These are phyloP conservation scores for Coccomyxa sp. DNA, from an alignment of 139 green algal genomes.

Conservation along the genomic window DNA sequence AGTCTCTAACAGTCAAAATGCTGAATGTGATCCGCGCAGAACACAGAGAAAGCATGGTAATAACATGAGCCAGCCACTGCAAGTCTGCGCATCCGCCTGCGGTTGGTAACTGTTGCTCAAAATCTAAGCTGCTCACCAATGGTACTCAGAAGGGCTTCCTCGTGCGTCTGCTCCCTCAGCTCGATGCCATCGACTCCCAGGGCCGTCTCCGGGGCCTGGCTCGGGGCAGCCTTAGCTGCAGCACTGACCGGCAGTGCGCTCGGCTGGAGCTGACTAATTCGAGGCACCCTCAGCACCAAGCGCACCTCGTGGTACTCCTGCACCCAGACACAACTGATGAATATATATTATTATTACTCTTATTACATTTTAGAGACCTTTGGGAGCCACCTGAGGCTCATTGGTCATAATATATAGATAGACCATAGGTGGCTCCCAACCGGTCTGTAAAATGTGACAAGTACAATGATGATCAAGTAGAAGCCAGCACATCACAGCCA, in stretches of 20 bases:
- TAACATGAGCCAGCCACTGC: no score
- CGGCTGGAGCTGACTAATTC: background rate
- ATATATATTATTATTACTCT: no score
- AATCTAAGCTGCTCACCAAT: slow-evolving; percentile 6
- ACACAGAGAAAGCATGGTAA: no score
- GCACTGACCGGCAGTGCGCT: background rate
- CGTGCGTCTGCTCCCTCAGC: background rate
- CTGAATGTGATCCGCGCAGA: no score
- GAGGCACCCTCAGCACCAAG: slow-evolving; percentile 22
- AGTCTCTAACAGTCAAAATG: no score
- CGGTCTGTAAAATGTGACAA: no score
- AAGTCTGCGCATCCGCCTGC: no score
- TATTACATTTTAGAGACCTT: background rate
- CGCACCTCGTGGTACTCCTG: slow-evolving; percentile 22
- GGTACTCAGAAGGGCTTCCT: slow-evolving; percentile 5
- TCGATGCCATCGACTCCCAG: background rate
- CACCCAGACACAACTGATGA: background rate
- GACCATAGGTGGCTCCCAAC: no score
- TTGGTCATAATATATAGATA: no score
- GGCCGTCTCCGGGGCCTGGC: background rate
- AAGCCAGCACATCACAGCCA: no score
- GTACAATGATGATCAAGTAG: no score
- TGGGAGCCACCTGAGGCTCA: no score
- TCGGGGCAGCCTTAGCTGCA: background rate
- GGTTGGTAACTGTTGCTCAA: background rate